A percentile compares a stretch with the other conserved stretches of the same genome.
These are phyloP conservation scores for Fraxinus sp. DNA, from an alignment of 305 asterid species.

Conservation along the genomic window DNA sequence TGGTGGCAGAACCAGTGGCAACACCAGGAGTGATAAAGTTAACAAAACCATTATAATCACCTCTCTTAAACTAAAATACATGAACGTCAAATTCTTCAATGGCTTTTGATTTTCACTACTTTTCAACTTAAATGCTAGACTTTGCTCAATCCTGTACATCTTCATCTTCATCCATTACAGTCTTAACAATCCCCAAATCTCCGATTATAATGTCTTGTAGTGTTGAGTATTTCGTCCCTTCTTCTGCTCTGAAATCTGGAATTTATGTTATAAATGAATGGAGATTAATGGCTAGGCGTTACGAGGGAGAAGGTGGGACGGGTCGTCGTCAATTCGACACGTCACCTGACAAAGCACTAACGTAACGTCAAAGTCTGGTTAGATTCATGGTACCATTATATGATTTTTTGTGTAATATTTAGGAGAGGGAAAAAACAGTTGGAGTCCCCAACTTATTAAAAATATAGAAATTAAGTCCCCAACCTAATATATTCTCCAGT, in stretches of 20 bases:
- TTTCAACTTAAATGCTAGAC: background rate
- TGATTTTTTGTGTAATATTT: background rate
- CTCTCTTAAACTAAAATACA: background rate
- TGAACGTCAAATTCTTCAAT: background rate
- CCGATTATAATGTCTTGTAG: background rate
- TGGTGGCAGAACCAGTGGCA: slow-evolving; percentile 4
- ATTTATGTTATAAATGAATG: background rate
- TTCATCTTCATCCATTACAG: background rate
- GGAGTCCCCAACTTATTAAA: background rate
- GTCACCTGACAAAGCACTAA: slow-evolving; percentile 20
- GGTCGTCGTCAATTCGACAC: slow-evolving; percentile 16
- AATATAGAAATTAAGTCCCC: background rate
- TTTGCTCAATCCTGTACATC: background rate
- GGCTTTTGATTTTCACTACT: background rate
- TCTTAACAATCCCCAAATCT: background rate
- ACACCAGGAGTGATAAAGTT: background rate
- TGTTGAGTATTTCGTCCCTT: background rate
- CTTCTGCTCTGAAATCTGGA: background rate
- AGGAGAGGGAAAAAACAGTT: background rate
- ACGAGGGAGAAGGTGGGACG: background rate
- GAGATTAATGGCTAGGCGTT: background rate
- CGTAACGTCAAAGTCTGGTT: slow-evolving; percentile 34
- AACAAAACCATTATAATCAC: background rate
- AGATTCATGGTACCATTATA: slow-evolving; percentile 41
- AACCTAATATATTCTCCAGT: no score